A percentile compares a stretch with the other conserved stretches of the same genome.
These are phyloP conservation scores for Trametes coccinea DNA, from an alignment of 768 basidiomycete species.

Conservation along the genomic window DNA sequence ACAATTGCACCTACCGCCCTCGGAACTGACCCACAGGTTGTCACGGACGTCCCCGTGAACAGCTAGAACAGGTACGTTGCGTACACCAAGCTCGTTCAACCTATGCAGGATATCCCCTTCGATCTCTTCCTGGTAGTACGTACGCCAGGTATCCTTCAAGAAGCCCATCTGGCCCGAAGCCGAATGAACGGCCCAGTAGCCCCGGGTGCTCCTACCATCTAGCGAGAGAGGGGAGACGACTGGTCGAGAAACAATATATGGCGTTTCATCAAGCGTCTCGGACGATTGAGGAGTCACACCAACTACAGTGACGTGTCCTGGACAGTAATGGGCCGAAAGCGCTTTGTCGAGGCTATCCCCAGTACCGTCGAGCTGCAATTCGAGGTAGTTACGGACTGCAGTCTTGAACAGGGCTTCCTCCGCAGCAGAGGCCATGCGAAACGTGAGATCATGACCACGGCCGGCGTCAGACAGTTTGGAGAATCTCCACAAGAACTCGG, in stretches of 20 bases:
- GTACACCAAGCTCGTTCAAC: not conserved
- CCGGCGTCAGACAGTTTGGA: slow-evolving; percentile 9
- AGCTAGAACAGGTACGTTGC: slow-evolving; percentile 1
- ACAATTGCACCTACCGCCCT: no score
- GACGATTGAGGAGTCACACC: not conserved
- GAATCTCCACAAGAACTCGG: slow-evolving; percentile 36
- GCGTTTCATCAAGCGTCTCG: not conserved
- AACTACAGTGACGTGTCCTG: not conserved
- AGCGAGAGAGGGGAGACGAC: slow-evolving; percentile 3
- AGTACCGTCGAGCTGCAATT: not conserved
- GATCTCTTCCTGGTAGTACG: not conserved
- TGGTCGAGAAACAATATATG: slow-evolving; percentile 5
- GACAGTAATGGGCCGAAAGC: slow-evolving; percentile 8
- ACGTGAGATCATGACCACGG: slow-evolving; percentile 31
- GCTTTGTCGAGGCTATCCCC: slow-evolving; percentile 1
- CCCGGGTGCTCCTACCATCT: slow-evolving; percentile 7
- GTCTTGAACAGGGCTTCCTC: slow-evolving; percentile 6
- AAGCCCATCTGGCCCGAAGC: not conserved
- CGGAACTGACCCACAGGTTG: not conserved
- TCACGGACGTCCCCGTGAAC: slow-evolving; percentile 5
- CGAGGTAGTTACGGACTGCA: not conserved
- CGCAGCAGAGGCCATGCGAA: not conserved
- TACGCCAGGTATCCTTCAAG: slow-evolving; percentile 17
- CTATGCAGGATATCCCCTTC: slow-evolving; percentile 3
- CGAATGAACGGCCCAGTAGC: slow-evolving; percentile 14